These are phyloP conservation scores for Syzygium aromaticum DNA, from an alignment of 345 rosid species.

Conservation along the genomic window DNA sequence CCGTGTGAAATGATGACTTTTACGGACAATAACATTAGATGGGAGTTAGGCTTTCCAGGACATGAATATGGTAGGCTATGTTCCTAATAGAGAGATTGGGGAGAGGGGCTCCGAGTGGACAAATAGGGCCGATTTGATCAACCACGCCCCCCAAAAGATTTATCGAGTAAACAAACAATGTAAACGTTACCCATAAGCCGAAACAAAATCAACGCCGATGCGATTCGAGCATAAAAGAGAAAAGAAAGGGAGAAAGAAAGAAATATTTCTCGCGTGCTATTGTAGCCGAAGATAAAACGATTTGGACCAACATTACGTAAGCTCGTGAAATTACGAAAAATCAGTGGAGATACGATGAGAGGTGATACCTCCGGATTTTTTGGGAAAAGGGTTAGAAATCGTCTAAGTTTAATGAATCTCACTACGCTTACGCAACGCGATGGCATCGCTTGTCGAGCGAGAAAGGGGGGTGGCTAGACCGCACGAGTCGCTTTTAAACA, in stretches of 20 bases:
- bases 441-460: neutral
- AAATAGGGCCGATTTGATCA: neutral
- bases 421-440: neutral
- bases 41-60: neutral
- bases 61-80: neutral
- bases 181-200: fast-evolving
- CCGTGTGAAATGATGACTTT: neutral
- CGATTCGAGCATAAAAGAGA: neutral
- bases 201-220: neutral
- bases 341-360: too few species aligned
- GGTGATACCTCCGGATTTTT: too few species aligned
- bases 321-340: neutral
- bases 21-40: neutral
- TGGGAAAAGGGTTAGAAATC: neutral
- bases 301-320: neutral
- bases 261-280: neutral
- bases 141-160: neutral
- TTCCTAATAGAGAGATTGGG: neutral
- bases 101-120: neutral
- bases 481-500: neutral
- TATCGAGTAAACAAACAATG: neutral
- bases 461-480: neutral
- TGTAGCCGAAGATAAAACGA: neutral
- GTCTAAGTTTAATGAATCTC: neutral
- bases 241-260: neutral